These are phyloP conservation scores for Posidonia australis DNA, from an alignment of 106 monocot genomes.

Conservation along the genomic window DNA sequence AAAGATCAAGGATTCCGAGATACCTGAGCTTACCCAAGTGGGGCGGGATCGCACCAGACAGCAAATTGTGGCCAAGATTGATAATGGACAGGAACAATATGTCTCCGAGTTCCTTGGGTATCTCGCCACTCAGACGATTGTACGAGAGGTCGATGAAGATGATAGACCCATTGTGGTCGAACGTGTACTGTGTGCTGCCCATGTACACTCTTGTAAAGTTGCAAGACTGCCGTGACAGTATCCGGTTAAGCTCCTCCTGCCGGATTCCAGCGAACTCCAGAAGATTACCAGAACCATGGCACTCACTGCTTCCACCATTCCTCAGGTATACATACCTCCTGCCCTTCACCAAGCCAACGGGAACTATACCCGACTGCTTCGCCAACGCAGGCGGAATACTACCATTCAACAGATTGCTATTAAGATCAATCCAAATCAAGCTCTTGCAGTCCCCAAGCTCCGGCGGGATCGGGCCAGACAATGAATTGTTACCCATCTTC, in stretches of 20 bases:
- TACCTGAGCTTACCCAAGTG: constrained; percentile 34
- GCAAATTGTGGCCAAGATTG: too few relatives aligned
- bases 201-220: constrained; percentile 72
- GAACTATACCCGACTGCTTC: constrained; percentile 37
- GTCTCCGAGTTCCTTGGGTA: neutral
- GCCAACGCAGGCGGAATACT: constrained; percentile 26
- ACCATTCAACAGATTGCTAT: constrained; percentile 58
- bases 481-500: constrained; percentile 84
- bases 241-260: constrained; percentile 24
- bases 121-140: constrained; percentile 11
- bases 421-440: constrained; percentile 80
- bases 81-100: too few relatives aligned
- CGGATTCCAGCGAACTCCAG: constrained; percentile 81
- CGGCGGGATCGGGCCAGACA: constrained; percentile 55
- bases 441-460: constrained; percentile 83
- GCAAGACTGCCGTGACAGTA: constrained; percentile 36
- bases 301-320: constrained; percentile 49
- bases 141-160: constrained; percentile 36
- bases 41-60: too few relatives aligned
- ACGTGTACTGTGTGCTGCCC: constrained; percentile 14
- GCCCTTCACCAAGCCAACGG: constrained; percentile 35
- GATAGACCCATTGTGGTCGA: constrained; percentile 47
- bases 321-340: constrained; percentile 59
- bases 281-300: constrained; percentile 54
- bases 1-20: constrained; percentile 69